Conservation (phyloP, 2,329 filamentous ascomycete genomes). For the Cladosporium phlei region DNA sequence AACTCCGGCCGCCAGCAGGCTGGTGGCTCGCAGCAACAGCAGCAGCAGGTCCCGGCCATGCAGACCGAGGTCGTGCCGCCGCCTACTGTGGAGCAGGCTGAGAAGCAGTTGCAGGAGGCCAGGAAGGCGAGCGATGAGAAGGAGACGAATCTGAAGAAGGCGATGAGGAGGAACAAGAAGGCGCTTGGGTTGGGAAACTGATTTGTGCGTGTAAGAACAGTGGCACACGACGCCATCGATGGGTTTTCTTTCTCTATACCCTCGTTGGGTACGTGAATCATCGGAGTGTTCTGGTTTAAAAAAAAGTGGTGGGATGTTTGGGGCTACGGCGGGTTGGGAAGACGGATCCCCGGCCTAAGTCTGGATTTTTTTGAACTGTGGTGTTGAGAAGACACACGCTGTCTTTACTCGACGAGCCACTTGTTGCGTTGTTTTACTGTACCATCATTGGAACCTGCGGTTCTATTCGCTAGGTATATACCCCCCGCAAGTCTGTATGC, state of each 20-base stretch:
- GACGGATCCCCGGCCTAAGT: too few relatives aligned
- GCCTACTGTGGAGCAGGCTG: conserved; percentile 27
- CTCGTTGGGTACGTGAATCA: not conserved
- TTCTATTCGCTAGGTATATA: conserved; percentile 9
- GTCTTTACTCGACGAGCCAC: not conserved
- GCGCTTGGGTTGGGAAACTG: conserved; percentile 21
- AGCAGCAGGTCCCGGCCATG: conserved; percentile 13
- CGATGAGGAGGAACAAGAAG: conserved; percentile 34
- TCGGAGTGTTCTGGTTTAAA: not conserved
- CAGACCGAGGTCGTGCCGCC: conserved; percentile 9
- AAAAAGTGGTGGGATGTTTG: not conserved
- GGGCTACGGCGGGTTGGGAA: not conserved
- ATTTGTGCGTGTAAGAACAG: too few relatives aligned
- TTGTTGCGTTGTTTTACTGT: not conserved
- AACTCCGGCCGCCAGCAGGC: conserved; percentile 7
- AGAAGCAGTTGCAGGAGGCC: conserved; percentile 29
- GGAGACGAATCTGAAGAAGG: conserved; percentile 29
- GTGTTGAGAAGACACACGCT: too few relatives aligned
- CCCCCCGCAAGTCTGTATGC: conserved; percentile 1
- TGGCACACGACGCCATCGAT: too few relatives aligned
- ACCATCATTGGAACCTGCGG: not conserved
- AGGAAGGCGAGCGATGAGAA: conserved; percentile 32
- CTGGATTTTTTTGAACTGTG: not conserved
- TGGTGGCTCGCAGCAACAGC: conserved; percentile 6
- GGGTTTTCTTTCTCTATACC: not conserved